Evolutionary conservation across 768 basidiomycete species (phyloP), one percentile per base, ranked within the genome.

Genomic region (Lactifluus subvellereus): DNA sequence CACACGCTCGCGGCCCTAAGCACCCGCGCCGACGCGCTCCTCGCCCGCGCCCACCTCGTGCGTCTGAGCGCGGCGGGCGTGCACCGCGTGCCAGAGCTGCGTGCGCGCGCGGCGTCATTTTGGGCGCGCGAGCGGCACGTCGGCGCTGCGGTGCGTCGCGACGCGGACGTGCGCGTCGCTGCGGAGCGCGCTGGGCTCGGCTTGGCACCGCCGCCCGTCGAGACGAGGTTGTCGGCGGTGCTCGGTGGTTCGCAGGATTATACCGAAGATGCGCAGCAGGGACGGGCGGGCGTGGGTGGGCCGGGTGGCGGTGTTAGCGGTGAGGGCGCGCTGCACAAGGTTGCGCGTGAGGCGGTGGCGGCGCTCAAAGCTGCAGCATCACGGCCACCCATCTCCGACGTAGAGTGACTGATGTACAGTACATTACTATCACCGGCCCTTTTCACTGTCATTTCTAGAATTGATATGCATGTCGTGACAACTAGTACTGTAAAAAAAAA

Each of bases 71-170:
- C 45, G 7, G 43, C 49, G 13, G 57, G 47, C 53, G 38, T 22
- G 3, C 60, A 43, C 9, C 67, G 67, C 50, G 54, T 43, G 11
- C 60, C 64, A 16, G 60, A 56, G 43, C 58, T 67, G 37, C 59
- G 48, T 22, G 43, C 33, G 9, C 67, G 60, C 54, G 54, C 60
- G 22, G 18, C 40, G 3, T 37, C 27, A 8, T 62, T 62, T 38
- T 67, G 67, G 67, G 22, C 50, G 1, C 56, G 38, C 22, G 67
- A 62, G 35, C 52, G 49, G 8, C 5, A 49, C 8, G n/a, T 49
- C n/a, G 67, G 67, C 22, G 32, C 30, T 1, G 64, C 59, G 10
- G 51, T 67, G 50, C 67, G 67, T 0, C 48, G 9, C 48, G 59
- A 61, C 10, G 51, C 45, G 3, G 59, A 64, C 30, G 66, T 67